Conservation (phyloP, 306 rosid genomes). For the Elaeagnus macrophylla region DNA sequence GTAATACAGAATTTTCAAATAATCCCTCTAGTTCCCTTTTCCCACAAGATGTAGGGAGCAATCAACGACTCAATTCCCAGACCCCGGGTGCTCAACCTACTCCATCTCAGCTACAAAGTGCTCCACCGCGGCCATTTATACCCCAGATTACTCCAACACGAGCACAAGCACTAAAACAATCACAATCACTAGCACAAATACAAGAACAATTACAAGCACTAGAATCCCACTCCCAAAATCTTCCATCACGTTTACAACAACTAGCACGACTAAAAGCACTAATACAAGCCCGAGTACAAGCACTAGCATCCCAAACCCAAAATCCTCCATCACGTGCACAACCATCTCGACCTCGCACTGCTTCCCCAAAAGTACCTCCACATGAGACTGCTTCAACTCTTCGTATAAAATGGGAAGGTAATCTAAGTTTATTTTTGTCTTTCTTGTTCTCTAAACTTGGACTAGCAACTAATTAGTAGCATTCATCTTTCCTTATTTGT, state of each 20-base stretch:
- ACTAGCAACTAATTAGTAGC: not conserved
- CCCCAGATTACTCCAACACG: not conserved
- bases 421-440: not conserved
- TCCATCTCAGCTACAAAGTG: not conserved
- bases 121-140: not conserved
- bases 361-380: not conserved
- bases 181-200: too few species aligned
- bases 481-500: not conserved
- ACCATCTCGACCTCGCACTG: not conserved
- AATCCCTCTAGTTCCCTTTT: too few species aligned
- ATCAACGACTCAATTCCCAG: not conserved
- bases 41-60: not conserved
- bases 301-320: too few species aligned
- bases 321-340: too few species aligned
- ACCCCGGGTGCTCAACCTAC: not conserved
- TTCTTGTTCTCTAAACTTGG: not conserved
- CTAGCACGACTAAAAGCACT: too few species aligned
- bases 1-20: not conserved
- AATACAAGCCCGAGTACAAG: too few species aligned
- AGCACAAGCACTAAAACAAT: too few species aligned
- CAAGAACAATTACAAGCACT: too few species aligned
- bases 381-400: not conserved
- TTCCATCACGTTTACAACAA: too few species aligned
- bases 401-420: slow-evolving; percentile 18
- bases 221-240: too few species aligned